Base-by-base conservation (phyloP, 768 basidiomycete species). In the Filobasidium wieringae region DNA sequence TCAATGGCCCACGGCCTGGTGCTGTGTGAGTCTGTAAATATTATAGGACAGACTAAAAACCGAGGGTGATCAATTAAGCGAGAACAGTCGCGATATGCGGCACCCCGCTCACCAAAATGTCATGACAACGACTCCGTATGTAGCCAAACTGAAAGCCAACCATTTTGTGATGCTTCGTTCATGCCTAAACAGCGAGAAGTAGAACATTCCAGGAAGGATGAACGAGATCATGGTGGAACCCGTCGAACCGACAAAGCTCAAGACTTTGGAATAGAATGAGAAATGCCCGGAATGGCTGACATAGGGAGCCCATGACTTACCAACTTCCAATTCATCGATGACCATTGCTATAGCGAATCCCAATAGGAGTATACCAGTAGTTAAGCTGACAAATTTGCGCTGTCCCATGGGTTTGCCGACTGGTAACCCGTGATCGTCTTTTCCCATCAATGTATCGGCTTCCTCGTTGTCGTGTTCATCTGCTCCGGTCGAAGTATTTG, bases 141-240 rank as follows among this genome's bases (percentile, higher is more conserved):
- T 70, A 19, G 81, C 79, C 59, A 96, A 73, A 11, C 76, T 84
- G 41, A 91, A 73, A 1, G 83, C 78, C 24, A 83, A 80, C 49
- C 77, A 82, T 58, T 78, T 78, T 64, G 78, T 81, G 52, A 76
- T 76, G 24, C 78, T 79, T 7, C 78, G 76, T 66, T 89, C 84
- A 51, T 81, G 74, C 59, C 83, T 82, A 60, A 86, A 84, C 63
- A 93, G 78, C 82, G 87, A 85, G 85, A 88, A 96, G 76, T 87
- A 95, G 69, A 95, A 49, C 60, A 53, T 53, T 29, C 65, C 91
- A 0, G 91, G 92, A 33, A 95, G 79, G 67, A 97, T 95, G 76
- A 96, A 97, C 1, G 88, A 91, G 58, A 97, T 89, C 19, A 91
- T 93, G 26, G 92, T 95, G 14, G 89, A 93, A 12, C 95, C 95